Evolutionary conservation across 495 filamentous ascomycete genomes (phyloP).

Genomic region (Staphylotrichum longicolle): DNA sequence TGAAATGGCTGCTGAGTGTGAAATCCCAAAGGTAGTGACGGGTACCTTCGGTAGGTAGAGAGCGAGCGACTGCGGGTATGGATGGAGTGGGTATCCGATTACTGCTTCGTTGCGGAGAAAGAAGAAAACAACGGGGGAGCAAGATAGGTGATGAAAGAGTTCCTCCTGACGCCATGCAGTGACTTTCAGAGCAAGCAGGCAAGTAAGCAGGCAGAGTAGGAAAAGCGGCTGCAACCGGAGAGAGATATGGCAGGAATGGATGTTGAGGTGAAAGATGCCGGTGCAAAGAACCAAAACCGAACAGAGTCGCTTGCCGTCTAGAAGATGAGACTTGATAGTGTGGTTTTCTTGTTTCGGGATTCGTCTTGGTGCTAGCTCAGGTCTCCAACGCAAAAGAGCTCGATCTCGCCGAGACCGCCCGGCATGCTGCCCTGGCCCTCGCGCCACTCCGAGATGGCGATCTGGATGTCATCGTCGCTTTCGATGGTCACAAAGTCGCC

Average conservation of each 20-base stretch:
- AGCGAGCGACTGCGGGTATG: constrained; percentile 3
- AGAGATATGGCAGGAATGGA: neutral
- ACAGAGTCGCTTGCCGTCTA: constrained; percentile 1
- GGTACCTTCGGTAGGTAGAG: neutral
- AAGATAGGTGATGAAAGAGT: neutral
- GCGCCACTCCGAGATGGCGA: constrained; percentile 89
- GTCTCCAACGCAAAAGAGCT: constrained; percentile 62
- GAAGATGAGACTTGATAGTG: neutral
- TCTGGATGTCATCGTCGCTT: constrained; percentile 90
- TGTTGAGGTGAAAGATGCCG: constrained; percentile 2
- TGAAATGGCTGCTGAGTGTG: too few relatives aligned
- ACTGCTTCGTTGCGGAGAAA: neutral
- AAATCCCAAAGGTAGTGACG: too few relatives aligned
- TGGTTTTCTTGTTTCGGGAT: neutral
- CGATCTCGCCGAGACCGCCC: constrained; percentile 76
- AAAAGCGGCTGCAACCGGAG: constrained; percentile 5
- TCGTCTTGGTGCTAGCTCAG: constrained; percentile 14
- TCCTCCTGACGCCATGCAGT: constrained; percentile 15
- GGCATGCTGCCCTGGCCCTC: constrained; percentile 68
- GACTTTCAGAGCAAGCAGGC: constrained; percentile 1
- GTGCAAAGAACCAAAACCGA: constrained; percentile 12
- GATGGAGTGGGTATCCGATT: constrained; percentile 1
- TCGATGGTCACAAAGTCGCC: constrained; percentile 90
- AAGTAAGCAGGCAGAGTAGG: neutral
- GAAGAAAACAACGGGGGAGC: neutral